Base-by-base conservation (phyloP, 495 filamentous ascomycete species). In the Monascus purpureus region DNA sequence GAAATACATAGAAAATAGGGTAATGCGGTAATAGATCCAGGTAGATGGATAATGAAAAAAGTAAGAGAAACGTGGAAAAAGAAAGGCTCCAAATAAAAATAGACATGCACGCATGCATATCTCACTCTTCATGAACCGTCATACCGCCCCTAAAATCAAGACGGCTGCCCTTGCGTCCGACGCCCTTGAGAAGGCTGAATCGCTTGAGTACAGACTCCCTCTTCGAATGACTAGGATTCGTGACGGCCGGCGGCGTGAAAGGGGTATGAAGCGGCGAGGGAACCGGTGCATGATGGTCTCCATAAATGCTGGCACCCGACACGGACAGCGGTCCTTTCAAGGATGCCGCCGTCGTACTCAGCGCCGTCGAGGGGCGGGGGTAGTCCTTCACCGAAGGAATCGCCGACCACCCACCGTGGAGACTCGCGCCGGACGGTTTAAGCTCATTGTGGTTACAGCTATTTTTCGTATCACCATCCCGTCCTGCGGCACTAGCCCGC, bases 191-290 rank as follows among this genome's bases (percentile, higher is more conserved):
- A 13, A 63, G 39, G 38, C 61, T 66, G 42, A 64, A 59, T 38
- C 61, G 47, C 33, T 57, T 66, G 47, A 59, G 53, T 13, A 68
- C 54, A 30, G 63, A 66, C 36, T 66, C 63, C 25, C 58, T 51
- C 31, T 22, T 22, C n/a, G n/a, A n/a, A n/a, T n/a, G n/a, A 9
- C 9, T 22, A 9, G 4, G 4, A 9, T 22, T 22, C 5, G 4
- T 22, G 20, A 22, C 20, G 9, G 20, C 4, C 9, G 20, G 5
- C 4, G 20, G 5, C 20, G 20, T 22, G 9, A 9, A 22, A 9
- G 20, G 9, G 20, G 20, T 22, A 22, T 4, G 20, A 22, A 9
- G 5, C 4, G 20, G 20, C 4, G 20, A 22, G 4, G 20, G 20
- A 22, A 9, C 4, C 9, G 20, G 5, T 5, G 20, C 20, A 28